These are phyloP conservation scores for Magnaporthiopsis rhizophila DNA, from an alignment of 2,329 filamentous ascomycete genomes.

Conservation along the genomic window DNA sequence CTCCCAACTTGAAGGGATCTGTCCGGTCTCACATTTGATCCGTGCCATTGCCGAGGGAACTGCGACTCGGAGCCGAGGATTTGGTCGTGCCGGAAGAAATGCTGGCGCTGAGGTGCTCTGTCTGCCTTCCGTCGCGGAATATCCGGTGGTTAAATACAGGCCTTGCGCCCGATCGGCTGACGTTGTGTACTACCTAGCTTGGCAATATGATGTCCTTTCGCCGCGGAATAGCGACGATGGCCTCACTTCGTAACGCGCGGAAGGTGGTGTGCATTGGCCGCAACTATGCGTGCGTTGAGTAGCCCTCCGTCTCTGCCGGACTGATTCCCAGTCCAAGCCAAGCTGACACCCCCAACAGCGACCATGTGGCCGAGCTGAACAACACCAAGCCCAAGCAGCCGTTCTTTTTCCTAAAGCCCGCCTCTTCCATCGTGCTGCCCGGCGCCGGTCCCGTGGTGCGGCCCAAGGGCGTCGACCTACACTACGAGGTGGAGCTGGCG, in stretches of 20 bases:
- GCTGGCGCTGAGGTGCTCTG: not conserved
- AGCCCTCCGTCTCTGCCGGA: not conserved
- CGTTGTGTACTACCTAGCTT: not conserved
- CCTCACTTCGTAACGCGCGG: constrained; percentile 37
- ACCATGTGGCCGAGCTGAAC: constrained; percentile 89
- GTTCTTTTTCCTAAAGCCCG: constrained; percentile 97
- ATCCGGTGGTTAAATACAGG: not conserved
- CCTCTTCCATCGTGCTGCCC: constrained; percentile 76
- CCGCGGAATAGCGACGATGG: constrained; percentile 25
- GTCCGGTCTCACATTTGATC: not conserved
- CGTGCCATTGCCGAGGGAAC: not conserved
- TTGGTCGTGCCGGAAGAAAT: not conserved
- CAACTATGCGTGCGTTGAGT: constrained; percentile 74
- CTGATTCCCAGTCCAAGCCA: not conserved
- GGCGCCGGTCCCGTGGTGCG: constrained; percentile 71
- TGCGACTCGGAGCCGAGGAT: not conserved
- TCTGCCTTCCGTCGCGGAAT: not conserved
- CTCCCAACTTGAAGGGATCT: not conserved
- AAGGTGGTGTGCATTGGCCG: constrained; percentile 81
- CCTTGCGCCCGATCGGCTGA: not conserved
- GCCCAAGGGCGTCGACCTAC: constrained; percentile 74
- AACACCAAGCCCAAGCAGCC: constrained; percentile 84
- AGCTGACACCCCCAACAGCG: constrained; percentile 40
- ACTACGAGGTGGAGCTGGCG: constrained; percentile 93
- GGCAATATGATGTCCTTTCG: constrained; percentile 13